Conservation (phyloP, 176 grass and related monocot species). For the Secale cereale region DNA sequence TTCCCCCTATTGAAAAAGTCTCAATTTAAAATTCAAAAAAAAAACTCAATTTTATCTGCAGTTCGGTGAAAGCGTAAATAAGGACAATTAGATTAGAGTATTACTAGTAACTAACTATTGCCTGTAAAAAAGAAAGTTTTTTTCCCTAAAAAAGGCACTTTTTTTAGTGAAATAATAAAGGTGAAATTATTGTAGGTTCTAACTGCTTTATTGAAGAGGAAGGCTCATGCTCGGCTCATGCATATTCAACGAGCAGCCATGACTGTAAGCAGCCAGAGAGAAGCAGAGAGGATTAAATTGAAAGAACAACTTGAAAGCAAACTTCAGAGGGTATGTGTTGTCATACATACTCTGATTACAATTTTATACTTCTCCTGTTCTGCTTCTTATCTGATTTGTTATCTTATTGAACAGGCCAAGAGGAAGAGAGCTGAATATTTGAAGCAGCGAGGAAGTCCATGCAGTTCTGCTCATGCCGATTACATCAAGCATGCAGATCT, state of each 20-base stretch:
- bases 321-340: conserved; percentile 68
- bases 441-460: conserved; percentile 73
- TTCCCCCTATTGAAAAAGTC: background rate
- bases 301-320: conserved; percentile 84
- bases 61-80: conserved; percentile 6
- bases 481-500: conserved; percentile 65
- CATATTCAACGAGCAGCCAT: conserved; percentile 53
- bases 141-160: no score
- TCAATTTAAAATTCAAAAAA: no score
- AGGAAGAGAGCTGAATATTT: conserved; percentile 68
- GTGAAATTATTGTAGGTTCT: no score
- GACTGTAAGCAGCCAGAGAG: conserved; percentile 69
- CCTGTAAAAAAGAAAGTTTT: no score
- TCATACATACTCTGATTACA: background rate
- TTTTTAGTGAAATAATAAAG: no score
- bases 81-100: background rate
- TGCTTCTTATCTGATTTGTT: background rate
- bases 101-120: no score
- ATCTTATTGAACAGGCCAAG: conserved; percentile 52
- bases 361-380: background rate
- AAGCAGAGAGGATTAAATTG: conserved; percentile 68
- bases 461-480: conserved; percentile 39
- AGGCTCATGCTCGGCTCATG: conserved; percentile 67
- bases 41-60: background rate
- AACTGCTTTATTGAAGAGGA: conserved; percentile 31